These are phyloP conservation scores for Nemania abortiva DNA, from an alignment of 2,329 filamentous ascomycete species.

Conservation along the genomic window DNA sequence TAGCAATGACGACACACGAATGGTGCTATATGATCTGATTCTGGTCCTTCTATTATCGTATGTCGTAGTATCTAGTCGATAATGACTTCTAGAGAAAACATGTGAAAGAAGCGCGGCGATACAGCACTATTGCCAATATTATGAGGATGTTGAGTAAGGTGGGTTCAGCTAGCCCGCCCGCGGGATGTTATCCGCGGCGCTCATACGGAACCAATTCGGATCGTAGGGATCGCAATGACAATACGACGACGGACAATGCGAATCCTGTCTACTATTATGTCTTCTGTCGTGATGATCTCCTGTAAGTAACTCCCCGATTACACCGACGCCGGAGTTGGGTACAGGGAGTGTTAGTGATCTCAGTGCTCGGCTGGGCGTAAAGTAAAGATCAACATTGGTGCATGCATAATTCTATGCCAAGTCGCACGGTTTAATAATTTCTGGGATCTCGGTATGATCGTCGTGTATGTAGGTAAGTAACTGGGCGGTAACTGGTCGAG, in stretches of 20 bases:
- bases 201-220: constrained; percentile 10
- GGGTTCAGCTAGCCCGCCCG: not conserved
- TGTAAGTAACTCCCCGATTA: constrained; percentile 21
- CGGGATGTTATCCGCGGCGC: not conserved
- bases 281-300: constrained; percentile 1
- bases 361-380: constrained; percentile 5
- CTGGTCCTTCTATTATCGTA: constrained; percentile 23
- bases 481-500: constrained; percentile 15
- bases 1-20: not conserved
- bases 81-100: not conserved
- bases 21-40: constrained; percentile 38
- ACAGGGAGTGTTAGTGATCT: not conserved
- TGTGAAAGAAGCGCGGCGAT: constrained; percentile 6
- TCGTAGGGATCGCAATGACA: not conserved
- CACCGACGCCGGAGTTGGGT: constrained; percentile 1
- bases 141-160: constrained; percentile 13
- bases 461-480: constrained; percentile 22
- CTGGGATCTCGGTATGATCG: constrained; percentile 19
- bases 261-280: not conserved
- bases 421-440: constrained; percentile 11
- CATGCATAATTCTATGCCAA: constrained; percentile 36
- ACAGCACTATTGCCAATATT: not conserved
- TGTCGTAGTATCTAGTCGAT: constrained; percentile 17
- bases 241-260: constrained; percentile 10
- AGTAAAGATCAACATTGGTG: constrained; percentile 35